Evolutionary conservation across 2,329 filamentous ascomycete species (phyloP).

Genomic region (Aaosphaeria arxii): DNA sequence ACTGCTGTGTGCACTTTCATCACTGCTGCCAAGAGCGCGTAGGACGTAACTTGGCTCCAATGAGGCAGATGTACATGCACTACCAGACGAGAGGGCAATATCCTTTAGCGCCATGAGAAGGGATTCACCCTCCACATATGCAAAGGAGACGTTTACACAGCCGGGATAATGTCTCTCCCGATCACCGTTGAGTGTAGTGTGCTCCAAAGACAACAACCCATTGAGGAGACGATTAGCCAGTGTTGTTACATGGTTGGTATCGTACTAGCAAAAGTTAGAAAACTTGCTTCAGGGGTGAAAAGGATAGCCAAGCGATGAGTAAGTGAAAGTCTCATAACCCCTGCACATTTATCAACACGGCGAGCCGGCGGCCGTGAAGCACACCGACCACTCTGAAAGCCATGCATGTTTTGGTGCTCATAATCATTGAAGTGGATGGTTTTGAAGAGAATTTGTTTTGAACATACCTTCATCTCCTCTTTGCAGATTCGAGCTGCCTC

Average conservation of each 20-base stretch:
- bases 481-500: constrained; percentile 91
- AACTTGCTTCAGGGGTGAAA: background rate
- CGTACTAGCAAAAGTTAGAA: constrained; percentile 63
- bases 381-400: constrained; percentile 66
- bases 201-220: constrained; percentile 83
- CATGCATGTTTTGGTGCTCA: constrained; percentile 78
- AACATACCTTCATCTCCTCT: constrained; percentile 83
- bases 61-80: constrained; percentile 94
- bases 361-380: constrained; percentile 27
- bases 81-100: constrained; percentile 93
- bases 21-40: constrained; percentile 88
- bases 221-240: constrained; percentile 82
- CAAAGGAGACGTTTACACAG: constrained; percentile 97
- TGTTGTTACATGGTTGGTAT: constrained; percentile 75
- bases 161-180: constrained; percentile 83
- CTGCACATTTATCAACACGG: constrained; percentile 59
- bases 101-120: constrained; percentile 98
- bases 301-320: background rate
- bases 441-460: constrained; percentile 11
- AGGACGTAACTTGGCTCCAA: constrained; percentile 96
- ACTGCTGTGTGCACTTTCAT: constrained; percentile 96
- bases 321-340: constrained; percentile 54
- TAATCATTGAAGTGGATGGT: constrained; percentile 63
- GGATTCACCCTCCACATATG: constrained; percentile 97
- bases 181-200: constrained; percentile 89